Conservation (phyloP, 345 rosid genomes). For the Salix udensis region DNA sequence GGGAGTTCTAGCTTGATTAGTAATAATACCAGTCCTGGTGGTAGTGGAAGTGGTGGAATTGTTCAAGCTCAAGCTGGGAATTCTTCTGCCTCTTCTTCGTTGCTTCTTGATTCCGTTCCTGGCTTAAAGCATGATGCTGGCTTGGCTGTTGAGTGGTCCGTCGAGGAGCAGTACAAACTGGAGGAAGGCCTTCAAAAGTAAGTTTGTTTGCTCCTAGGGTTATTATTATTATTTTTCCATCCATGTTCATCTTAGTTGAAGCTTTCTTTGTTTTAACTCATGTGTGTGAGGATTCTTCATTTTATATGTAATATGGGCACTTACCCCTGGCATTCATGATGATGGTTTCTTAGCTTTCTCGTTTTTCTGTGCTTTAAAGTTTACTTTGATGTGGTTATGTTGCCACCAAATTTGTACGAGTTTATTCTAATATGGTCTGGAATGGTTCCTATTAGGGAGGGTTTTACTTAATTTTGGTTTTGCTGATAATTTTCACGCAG, state of each 20-base stretch:
- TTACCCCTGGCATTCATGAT: not conserved
- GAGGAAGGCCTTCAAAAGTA: slow-evolving; percentile 71
- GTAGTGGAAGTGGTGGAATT: slow-evolving; percentile 10
- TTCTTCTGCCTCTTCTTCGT: slow-evolving; percentile 41
- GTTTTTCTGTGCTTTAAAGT: not conserved
- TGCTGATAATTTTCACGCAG: not conserved
- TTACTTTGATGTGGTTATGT: not conserved
- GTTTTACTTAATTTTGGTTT: not conserved
- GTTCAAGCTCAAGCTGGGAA: slow-evolving; percentile 16
- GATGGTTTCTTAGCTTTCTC: not conserved
- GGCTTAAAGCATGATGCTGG: slow-evolving; percentile 54
- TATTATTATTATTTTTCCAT: not conserved
- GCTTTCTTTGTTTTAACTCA: not conserved
- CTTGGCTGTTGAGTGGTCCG: slow-evolving; percentile 77
- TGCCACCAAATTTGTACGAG: not conserved
- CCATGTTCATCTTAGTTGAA: not conserved
- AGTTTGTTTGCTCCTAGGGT: slow-evolving; percentile 15
- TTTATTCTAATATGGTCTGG: not conserved
- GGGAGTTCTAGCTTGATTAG: slow-evolving; percentile 37
- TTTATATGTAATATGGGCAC: not conserved
- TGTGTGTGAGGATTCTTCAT: not conserved
- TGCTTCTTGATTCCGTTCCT: slow-evolving; percentile 51
- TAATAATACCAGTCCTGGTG: not conserved
- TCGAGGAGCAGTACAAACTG: slow-evolving; percentile 63
- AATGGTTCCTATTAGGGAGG: not conserved